Conservation (phyloP, 139 green algal species). For the Pleodorina starrii region DNA sequence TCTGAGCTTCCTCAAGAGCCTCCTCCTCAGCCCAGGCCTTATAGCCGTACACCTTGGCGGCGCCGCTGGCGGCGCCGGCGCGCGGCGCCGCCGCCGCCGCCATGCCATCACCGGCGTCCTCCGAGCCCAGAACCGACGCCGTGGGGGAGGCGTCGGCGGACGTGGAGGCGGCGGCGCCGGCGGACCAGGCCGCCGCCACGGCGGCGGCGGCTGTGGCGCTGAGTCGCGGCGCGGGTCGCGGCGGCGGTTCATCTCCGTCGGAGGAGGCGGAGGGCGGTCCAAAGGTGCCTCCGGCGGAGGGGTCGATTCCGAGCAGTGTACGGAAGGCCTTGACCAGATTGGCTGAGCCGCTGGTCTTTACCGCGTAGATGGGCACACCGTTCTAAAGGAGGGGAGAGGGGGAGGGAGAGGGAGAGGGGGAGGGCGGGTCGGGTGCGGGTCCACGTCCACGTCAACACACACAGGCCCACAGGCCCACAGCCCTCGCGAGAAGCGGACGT, state of each 20-base stretch:
- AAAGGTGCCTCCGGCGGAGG: slow-evolving; percentile 60
- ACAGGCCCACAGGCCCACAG: too few species aligned
- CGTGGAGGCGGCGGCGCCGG: background rate
- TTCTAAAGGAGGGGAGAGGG: background rate
- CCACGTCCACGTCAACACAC: too few species aligned
- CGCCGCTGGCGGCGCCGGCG: background rate
- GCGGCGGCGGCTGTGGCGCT: background rate
- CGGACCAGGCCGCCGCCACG: background rate
- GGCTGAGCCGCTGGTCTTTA: slow-evolving; percentile 66
- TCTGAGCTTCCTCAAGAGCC: slow-evolving; percentile 73
- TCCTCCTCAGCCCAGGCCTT: slow-evolving; percentile 52
- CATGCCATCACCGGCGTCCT: slow-evolving; percentile 1
- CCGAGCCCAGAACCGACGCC: background rate
- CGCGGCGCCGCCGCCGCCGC: background rate
- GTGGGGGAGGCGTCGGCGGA: background rate
- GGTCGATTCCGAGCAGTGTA: slow-evolving; percentile 79
- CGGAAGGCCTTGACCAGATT: slow-evolving; percentile 75
- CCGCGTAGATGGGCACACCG: slow-evolving; percentile 76
- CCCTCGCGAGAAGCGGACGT: too few species aligned
- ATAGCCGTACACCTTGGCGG: slow-evolving; percentile 20
- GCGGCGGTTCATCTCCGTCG: background rate
- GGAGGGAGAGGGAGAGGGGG: background rate
- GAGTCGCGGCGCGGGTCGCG: background rate
- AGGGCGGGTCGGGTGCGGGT: background rate
- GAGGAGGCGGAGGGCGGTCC: too few species aligned